Percentiles rank a stretch among this genome's conserved stretches.
Evolutionary conservation across 2,329 filamentous ascomycete genomes (phyloP).

Genomic region (Pseudonectria foliicola): DNA sequence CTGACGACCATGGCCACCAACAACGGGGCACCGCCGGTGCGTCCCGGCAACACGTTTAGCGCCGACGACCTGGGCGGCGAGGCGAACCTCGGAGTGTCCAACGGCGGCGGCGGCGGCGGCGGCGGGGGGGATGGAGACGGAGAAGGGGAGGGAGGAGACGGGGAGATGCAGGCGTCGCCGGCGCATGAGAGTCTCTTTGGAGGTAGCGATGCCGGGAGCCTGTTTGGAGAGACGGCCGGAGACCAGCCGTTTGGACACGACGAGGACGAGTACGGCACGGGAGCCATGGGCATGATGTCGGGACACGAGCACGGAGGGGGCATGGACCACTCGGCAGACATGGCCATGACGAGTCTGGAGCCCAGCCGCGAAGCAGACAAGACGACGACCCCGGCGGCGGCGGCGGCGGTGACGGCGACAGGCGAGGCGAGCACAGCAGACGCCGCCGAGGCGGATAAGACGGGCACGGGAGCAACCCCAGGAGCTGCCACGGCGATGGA

Average conservation of each 20-base stretch:
- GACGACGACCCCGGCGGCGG: too few relatives aligned
- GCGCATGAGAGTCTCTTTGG: conserved; percentile 76
- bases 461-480: conserved; percentile 20
- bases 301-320: conserved; percentile 32
- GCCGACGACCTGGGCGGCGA: conserved; percentile 17
- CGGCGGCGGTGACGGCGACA: too few relatives aligned
- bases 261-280: conserved; percentile 72
- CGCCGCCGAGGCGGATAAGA: conserved; percentile 21
- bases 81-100: conserved; percentile 11
- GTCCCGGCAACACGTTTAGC: conserved; percentile 34
- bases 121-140: conserved; percentile 22
- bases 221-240: conserved; percentile 73
- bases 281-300: conserved; percentile 54
- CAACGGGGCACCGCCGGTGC: conserved; percentile 54
- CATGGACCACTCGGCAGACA: conserved; percentile 37
- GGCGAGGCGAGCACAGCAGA: too few relatives aligned
- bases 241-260: conserved; percentile 65
- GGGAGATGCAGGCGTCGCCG: conserved; percentile 57
- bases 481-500: conserved; percentile 15
- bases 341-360: conserved; percentile 33
- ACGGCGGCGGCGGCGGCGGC: conserved; percentile 20
- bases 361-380: conserved; percentile 16
- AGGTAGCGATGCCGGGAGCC: conserved; percentile 69
- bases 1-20: conserved; percentile 73
- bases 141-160: conserved; percentile 24